Base-by-base conservation (phyloP, 495 filamentous ascomycete genomes). In the Tuber borchii region DNA sequence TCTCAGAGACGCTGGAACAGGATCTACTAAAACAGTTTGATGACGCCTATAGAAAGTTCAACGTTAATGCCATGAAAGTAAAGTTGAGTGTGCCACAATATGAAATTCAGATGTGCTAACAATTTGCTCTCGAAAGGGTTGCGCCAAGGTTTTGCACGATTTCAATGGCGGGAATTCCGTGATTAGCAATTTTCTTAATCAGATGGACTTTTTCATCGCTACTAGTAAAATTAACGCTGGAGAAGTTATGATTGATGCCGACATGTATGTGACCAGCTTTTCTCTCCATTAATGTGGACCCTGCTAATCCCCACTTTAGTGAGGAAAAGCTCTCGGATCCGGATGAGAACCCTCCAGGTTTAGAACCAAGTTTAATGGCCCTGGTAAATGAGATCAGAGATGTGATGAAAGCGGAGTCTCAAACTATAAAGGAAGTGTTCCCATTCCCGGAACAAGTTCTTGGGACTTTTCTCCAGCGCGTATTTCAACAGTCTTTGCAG, bases 191-290 rank as follows among this genome's bases (percentile, higher is more conserved):
- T 99, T 97, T 82, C 95, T 99, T 79, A 99, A 99, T 84, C 96
- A 99, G 84, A 96, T 98, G 85, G 91, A 97, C 82, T 98, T 98
- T 85, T 99, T 99, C 85, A 97, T 99, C 80, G 91, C 97, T 26
- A 93, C 93, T 0, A 96, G 97, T 77, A 95, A 99, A 83, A 90
- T 98, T 26, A 91, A 86, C 45, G 90, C 81, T 34, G 81, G 81
- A 45, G 81, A 82, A 51, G 81, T 82, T 70, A 65, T 68, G 43
- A 80, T 82, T 69, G 81, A 82, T 48, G 88, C 89, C 37, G 93
- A 97, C 79, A 90, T 89, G 26, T 93, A 73, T 48, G 45, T 56
- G 40, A 12, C 34, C 71, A 22, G 10, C 45, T n/a, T 34, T 8
- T 37, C 34, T 71, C 12, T 26, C 42, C 16, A 12, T 69, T n/a